Base-by-base conservation (phyloP, 2,329 filamentous ascomycete species). In the Boeremia exigua region DNA sequence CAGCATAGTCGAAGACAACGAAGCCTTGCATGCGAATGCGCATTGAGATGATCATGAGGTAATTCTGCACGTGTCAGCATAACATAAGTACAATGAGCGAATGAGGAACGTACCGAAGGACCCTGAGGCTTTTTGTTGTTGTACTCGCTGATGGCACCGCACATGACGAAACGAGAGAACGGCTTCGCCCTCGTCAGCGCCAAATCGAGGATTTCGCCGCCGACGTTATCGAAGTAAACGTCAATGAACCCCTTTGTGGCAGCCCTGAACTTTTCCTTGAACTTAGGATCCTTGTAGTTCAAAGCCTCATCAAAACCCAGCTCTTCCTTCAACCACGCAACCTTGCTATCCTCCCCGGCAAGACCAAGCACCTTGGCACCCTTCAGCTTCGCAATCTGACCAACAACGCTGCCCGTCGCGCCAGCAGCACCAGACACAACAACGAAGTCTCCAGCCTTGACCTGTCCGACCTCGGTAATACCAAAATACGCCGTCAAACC, bases 361-460 rank as follows among this genome's bases (percentile, higher is more conserved):
- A 85, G 78, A 4, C 82, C 82, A 19, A 84, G 68, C 3, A 85
- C 80, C 54, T 66, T 77, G 55, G 75, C 79, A 1, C 79, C 90
- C 73, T 86, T 86, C 48, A 91, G 77, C 79, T 91, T 92, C 15
- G 89, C 88, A 62, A 93, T 91, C 76, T 94, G 90, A 0, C 88
- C 89, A 0, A 86, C 90, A 1, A 93, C 84, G 67, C 84, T 88
- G 1, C 90, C 90, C 0, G 90, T 93, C 0, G 90, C 90, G 2
- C 90, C 90, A 0, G 90, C 90, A 1, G 90, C 90, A 6, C 89
- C 90, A 8, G 86, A 89, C 0, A 94, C 88, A 7, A 93, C 88
- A 1, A 94, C 89, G 4, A 88, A 86, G 61, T 93, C 88, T 4
- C 89, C 89, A 0, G 82, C 74, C 72, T 88, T 86, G 36, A 88